Percentiles rank a stretch among this genome's conserved stretches.
Evolutionary conservation across 148 eudicot species (phyloP).

Genomic region (Rhododendron mucronatum): DNA sequence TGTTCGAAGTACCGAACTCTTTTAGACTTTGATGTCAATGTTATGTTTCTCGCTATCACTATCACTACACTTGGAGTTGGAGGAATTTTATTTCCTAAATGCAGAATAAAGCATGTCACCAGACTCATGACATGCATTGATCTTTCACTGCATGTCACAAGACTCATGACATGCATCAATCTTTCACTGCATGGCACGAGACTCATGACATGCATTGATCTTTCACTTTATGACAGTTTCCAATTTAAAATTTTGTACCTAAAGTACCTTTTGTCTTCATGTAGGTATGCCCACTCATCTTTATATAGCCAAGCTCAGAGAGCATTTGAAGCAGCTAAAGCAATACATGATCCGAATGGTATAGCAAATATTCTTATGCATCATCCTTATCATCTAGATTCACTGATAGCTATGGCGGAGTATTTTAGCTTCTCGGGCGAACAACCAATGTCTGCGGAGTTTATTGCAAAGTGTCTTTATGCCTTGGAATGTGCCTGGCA

Average conservation of each 20-base stretch:
- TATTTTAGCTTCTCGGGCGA: conserved; percentile 88
- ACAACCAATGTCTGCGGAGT: conserved; percentile 81
- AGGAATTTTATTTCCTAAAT: not conserved
- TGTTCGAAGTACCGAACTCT: not conserved
- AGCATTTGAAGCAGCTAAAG: conserved; percentile 80
- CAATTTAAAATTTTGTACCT: not conserved
- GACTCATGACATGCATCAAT: not conserved
- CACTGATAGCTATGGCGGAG: conserved; percentile 75
- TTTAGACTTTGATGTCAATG: not conserved
- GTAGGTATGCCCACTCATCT: conserved; percentile 72
- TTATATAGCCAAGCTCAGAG: conserved; percentile 70
- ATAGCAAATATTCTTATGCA: conserved; percentile 67
- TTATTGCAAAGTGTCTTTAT: conserved; percentile 68
- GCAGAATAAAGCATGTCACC: not conserved
- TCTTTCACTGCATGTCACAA: not conserved
- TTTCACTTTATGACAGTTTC: not conserved
- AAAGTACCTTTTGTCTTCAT: conserved; percentile 15
- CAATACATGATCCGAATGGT: conserved; percentile 82
- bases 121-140: not conserved
- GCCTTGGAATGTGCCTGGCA: conserved; percentile 98
- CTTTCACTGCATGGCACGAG: not conserved
- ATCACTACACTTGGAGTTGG: not conserved
- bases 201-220: not conserved
- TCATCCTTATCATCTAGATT: conserved; percentile 85
- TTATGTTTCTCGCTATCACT: not conserved